Evolutionary conservation across 371 early-diverging fungal species (phyloP).

Genomic region (Lichtheimia ornata): DNA sequence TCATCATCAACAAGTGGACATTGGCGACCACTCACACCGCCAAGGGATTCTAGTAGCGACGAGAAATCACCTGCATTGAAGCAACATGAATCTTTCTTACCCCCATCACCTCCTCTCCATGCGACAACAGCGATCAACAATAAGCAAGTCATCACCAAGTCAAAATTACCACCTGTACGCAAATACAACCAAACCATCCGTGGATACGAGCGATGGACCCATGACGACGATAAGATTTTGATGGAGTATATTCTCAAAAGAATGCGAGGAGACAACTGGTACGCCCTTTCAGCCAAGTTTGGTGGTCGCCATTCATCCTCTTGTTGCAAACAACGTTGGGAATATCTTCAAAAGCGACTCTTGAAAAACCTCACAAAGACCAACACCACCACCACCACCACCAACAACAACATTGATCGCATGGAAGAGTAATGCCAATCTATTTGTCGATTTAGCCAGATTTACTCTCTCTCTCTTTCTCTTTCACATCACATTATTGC

Average conservation of each 20-base stretch:
- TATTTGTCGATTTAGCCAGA: too few relatives aligned
- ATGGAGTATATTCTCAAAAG: slow-evolving; percentile 21
- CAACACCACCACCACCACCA: not conserved
- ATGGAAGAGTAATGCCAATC: too few relatives aligned
- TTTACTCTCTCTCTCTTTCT: too few relatives aligned
- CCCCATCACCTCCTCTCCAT: slow-evolving; percentile 11
- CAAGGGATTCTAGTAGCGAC: slow-evolving; percentile 12
- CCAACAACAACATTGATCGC: too few relatives aligned
- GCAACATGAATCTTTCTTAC: not conserved
- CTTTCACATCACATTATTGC: too few relatives aligned
- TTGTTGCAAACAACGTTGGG: slow-evolving; percentile 22
- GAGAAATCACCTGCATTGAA: slow-evolving; percentile 2
- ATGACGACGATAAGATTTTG: slow-evolving; percentile 21
- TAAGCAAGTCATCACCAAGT: not conserved
- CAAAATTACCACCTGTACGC: slow-evolving; percentile 21
- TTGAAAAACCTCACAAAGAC: slow-evolving; percentile 8
- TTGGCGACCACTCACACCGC: slow-evolving; percentile 25
- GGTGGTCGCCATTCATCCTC: slow-evolving; percentile 21
- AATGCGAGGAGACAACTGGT: slow-evolving; percentile 15
- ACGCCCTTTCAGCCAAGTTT: slow-evolving; percentile 20
- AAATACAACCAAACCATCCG: slow-evolving; percentile 43
- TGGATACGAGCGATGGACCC: slow-evolving; percentile 37
- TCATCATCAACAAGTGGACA: not conserved
- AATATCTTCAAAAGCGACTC: slow-evolving; percentile 18
- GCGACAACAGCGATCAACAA: not conserved